A percentile compares a stretch with the other conserved stretches of the same genome.
These are phyloP conservation scores for Phytopythium chamaehyphon DNA, from an alignment of 352 stramenopile species.

Conservation along the genomic window DNA sequence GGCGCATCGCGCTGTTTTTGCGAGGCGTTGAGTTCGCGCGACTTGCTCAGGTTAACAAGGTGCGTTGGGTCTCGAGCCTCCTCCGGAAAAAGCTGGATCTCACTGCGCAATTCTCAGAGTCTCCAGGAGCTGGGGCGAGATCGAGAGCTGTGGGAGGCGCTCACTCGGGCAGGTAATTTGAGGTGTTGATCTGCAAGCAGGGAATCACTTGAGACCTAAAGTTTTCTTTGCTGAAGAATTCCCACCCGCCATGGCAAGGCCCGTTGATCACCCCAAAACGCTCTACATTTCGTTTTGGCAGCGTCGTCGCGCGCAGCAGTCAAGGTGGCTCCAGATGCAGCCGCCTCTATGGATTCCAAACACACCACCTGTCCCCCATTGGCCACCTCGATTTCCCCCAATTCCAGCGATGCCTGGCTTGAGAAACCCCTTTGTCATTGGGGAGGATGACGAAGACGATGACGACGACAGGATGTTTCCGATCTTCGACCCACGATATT, in stretches of 20 bases:
- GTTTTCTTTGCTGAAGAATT: constrained; percentile 13
- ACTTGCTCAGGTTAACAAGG: constrained; percentile 34
- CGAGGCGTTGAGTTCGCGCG: constrained; percentile 24
- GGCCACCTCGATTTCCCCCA: not conserved
- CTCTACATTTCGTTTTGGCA: constrained; percentile 17
- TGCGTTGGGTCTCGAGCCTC: not conserved
- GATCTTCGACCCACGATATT: constrained; percentile 6
- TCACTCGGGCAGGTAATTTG: constrained; percentile 25
- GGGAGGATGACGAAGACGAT: constrained; percentile 1
- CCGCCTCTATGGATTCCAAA: not conserved
- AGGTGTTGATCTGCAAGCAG: not conserved
- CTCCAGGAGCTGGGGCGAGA: constrained; percentile 20
- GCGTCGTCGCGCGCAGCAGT: not conserved
- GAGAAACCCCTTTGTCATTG: not conserved
- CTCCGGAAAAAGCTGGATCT: not conserved
- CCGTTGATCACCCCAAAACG: constrained; percentile 10
- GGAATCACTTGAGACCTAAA: not conserved
- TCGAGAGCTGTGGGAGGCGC: constrained; percentile 22
- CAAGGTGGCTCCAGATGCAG: not conserved
- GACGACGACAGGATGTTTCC: constrained; percentile 1
- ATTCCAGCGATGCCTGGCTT: not conserved
- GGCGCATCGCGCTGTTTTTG: constrained; percentile 25
- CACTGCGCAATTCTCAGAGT: constrained; percentile 9
- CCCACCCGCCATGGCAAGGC: not conserved
- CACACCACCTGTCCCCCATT: not conserved